These are phyloP conservation scores for Jackrogersella multiformis DNA, from an alignment of 495 filamentous ascomycete species.

Conservation along the genomic window DNA sequence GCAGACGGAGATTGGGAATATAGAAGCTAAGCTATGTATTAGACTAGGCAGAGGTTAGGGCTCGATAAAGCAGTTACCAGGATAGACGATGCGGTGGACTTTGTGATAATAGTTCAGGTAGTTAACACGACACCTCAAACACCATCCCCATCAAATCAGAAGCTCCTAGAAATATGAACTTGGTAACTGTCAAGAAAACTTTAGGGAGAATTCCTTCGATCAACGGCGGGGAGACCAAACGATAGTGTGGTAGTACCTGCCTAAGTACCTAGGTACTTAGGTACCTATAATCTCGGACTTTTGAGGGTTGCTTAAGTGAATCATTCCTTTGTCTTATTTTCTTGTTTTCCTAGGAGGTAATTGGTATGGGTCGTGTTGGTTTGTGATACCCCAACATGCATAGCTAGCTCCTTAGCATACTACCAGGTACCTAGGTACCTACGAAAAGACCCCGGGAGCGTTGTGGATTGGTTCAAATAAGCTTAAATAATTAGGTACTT, in stretches of 20 bases:
- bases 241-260: not conserved
- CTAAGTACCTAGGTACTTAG: not conserved
- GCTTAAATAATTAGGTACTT: constrained; percentile 1
- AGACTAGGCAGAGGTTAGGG: too few relatives aligned
- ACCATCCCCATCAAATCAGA: not conserved
- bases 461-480: not conserved
- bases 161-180: constrained; percentile 9
- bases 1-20: constrained; percentile 27
- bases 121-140: not conserved
- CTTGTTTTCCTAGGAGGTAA: too few relatives aligned
- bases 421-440: too few relatives aligned
- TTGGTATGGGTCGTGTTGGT: not conserved
- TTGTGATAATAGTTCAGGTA: constrained; percentile 16
- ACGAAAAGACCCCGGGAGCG: not conserved
- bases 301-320: too few relatives aligned
- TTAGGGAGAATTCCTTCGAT: constrained; percentile 15
- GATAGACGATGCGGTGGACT: constrained; percentile 16
- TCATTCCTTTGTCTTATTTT: not conserved
- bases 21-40: constrained; percentile 6
- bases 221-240: constrained; percentile 6
- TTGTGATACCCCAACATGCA: not conserved
- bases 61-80: constrained; percentile 11
- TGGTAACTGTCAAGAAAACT: constrained; percentile 16
- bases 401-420: too few relatives aligned
- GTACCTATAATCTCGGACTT: too few relatives aligned